These are phyloP conservation scores for Lojkania enalia DNA, from an alignment of 2,329 filamentous ascomycete species.

Conservation along the genomic window DNA sequence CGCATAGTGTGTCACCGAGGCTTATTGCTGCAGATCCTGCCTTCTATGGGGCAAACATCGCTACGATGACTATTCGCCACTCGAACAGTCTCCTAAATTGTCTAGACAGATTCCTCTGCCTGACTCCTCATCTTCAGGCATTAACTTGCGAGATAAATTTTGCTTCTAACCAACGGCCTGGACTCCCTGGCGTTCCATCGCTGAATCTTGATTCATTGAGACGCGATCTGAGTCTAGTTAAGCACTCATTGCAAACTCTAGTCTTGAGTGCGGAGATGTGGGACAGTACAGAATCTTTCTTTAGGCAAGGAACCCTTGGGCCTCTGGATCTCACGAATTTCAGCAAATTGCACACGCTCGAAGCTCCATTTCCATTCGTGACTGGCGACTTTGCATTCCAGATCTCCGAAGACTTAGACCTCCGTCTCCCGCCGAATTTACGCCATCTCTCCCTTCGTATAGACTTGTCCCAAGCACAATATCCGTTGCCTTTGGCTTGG, in stretches of 20 bases:
- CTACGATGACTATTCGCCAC: slow-evolving; percentile 24
- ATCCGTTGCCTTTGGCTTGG: slow-evolving; percentile 16
- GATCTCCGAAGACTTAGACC: slow-evolving; percentile 25
- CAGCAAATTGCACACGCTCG: slow-evolving; percentile 26
- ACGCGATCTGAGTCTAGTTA: slow-evolving; percentile 9
- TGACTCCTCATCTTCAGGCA: slow-evolving; percentile 23
- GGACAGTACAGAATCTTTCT: slow-evolving; percentile 19
- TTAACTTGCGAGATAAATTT: slow-evolving; percentile 31
- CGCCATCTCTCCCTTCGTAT: slow-evolving; percentile 27
- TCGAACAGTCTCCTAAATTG: slow-evolving; percentile 12
- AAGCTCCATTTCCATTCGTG: slow-evolving; percentile 29
- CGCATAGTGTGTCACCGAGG: neutral
- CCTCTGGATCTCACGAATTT: slow-evolving; percentile 27
- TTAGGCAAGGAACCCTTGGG: slow-evolving; percentile 15
- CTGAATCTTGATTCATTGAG: no score
- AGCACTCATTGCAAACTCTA: slow-evolving; percentile 20
- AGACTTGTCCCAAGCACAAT: slow-evolving; percentile 31
- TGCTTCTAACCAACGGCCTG: no score
- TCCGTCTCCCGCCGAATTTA: slow-evolving; percentile 26
- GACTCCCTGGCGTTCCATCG: no score
- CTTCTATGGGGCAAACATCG: slow-evolving; percentile 17
- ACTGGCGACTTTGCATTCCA: slow-evolving; percentile 28
- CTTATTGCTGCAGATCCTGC: neutral
- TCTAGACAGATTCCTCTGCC: slow-evolving; percentile 14
- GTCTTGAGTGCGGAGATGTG: slow-evolving; percentile 28